Conservation (phyloP, 179 eudicot genomes). For the Vitellaria paradoxa region DNA sequence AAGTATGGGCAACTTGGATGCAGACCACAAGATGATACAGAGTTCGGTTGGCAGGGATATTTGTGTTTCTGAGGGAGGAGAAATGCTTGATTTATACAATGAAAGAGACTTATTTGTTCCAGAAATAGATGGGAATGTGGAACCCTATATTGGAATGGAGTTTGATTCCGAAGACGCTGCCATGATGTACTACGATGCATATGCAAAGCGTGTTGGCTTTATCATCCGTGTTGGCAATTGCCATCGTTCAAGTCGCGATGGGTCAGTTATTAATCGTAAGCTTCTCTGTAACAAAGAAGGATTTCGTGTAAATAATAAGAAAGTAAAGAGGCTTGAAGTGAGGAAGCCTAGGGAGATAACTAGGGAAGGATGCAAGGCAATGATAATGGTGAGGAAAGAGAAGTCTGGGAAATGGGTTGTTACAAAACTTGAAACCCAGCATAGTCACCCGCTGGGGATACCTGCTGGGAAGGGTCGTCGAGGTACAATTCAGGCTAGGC, state of each 20-base stretch:
- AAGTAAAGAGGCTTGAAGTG: conserved; percentile 24
- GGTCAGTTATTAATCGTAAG: conserved; percentile 24
- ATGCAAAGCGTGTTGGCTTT: conserved; percentile 29
- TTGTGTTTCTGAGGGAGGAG: conserved; percentile 8
- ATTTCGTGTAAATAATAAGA: conserved; percentile 20
- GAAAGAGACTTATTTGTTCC: conserved; percentile 8
- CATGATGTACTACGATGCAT: conserved; percentile 30
- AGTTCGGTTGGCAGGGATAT: conserved; percentile 12
- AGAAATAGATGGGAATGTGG: conserved; percentile 8
- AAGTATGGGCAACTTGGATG: conserved; percentile 6
- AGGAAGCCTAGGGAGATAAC: conserved; percentile 30
- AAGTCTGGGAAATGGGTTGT: conserved; percentile 48
- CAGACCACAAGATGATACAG: conserved; percentile 2
- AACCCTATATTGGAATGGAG: conserved; percentile 37
- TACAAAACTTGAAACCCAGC: conserved; percentile 41
- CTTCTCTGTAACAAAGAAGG: conserved; percentile 36
- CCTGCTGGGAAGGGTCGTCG: conserved; percentile 17
- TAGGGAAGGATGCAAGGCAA: conserved; percentile 55
- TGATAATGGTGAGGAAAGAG: conserved; percentile 40
- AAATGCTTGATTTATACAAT: conserved; percentile 14
- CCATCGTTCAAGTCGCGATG: conserved; percentile 36
- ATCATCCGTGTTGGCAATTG: conserved; percentile 27
- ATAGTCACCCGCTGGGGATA: conserved; percentile 38
- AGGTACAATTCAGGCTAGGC: conserved; percentile 13
- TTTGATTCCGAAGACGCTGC: conserved; percentile 42